Conservation (phyloP, 495 filamentous ascomycete species). For the Talaromyces stipitatus region DNA sequence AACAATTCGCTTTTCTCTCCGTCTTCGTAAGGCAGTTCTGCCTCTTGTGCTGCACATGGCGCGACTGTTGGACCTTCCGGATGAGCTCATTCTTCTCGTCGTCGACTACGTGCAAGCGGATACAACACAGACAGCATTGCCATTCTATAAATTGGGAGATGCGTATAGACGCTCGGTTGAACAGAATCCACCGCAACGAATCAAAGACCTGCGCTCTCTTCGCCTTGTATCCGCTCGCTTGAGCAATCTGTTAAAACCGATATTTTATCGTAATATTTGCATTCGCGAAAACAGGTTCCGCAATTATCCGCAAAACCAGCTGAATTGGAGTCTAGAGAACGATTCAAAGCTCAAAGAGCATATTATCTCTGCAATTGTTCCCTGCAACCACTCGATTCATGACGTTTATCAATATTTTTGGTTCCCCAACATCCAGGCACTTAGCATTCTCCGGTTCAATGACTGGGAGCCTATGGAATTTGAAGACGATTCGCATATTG, state of each 20-base stretch:
- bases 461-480: slow-evolving; percentile 8
- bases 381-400: not conserved
- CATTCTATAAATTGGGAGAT: not conserved
- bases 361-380: not conserved
- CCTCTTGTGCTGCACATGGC: not conserved
- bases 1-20: not conserved
- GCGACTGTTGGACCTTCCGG: not conserved
- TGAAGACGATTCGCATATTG: slow-evolving; percentile 12
- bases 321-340: not conserved
- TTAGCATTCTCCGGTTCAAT: slow-evolving; percentile 6
- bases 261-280: not conserved
- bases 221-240: not conserved
- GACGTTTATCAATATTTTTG: not conserved
- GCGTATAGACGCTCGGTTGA: not conserved
- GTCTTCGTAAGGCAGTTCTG: not conserved
- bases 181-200: not conserved
- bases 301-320: not conserved
- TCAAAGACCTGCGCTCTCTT: slow-evolving; percentile 1
- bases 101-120: not conserved
- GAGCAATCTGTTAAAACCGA: not conserved
- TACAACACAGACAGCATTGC: slow-evolving; percentile 1
- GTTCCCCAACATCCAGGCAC: not conserved
- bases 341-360: not conserved
- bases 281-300: not conserved
- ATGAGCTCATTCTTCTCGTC: not conserved